These are phyloP conservation scores for Cryphonectria japonica DNA, from an alignment of 2,329 filamentous ascomycete genomes.

Conservation along the genomic window DNA sequence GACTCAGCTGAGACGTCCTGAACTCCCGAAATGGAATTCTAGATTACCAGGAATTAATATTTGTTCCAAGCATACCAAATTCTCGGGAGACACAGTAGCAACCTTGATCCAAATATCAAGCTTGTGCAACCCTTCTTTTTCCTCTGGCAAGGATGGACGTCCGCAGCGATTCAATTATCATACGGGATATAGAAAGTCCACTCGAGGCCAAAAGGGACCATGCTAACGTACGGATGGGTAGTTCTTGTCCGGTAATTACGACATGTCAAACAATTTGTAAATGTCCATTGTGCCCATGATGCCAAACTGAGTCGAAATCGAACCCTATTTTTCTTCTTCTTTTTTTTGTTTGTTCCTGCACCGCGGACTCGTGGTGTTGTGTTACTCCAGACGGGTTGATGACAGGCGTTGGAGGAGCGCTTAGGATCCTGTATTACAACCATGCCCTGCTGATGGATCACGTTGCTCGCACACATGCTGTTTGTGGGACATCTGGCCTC, in stretches of 20 bases:
- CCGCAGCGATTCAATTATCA: neutral
- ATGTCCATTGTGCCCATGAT: neutral
- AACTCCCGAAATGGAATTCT: neutral
- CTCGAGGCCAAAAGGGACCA: neutral
- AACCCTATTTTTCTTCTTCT: neutral
- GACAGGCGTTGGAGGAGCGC: neutral
- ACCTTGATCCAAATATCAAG: neutral
- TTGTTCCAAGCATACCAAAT: neutral
- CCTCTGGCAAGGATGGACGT: neutral
- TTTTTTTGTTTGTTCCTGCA: neutral
- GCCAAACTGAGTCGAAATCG: neutral
- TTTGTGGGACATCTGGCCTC: neutral
- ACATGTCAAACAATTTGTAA: neutral
- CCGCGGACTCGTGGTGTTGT: neutral
- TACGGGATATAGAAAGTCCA: neutral
- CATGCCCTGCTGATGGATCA: neutral
- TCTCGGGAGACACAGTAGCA: neutral
- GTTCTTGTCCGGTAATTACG: neutral
- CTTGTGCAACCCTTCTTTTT: neutral
- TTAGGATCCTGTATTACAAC: neutral
- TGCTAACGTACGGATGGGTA: neutral
- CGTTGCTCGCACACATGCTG: neutral
- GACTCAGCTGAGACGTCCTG: constrained; percentile 1
- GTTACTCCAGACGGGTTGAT: neutral
- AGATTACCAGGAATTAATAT: neutral